Conservation (phyloP, 139 green algal genomes). For the Edaphochlamys debaryana region DNA sequence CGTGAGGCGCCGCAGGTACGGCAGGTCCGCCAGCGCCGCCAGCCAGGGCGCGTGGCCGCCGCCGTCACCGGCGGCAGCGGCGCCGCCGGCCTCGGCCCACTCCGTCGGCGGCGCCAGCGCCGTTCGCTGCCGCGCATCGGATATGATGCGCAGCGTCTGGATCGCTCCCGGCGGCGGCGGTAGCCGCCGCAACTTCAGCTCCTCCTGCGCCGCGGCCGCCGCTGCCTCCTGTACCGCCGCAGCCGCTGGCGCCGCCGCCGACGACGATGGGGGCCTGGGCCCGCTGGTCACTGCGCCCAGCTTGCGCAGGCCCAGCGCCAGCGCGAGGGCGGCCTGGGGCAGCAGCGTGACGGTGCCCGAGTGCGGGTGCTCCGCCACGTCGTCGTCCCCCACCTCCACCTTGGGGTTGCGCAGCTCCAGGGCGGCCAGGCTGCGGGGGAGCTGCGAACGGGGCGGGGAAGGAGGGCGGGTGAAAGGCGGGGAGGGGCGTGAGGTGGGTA, state of each 20-base stretch:
- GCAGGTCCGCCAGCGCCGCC: neutral
- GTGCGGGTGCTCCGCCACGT: neutral
- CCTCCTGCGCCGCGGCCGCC: too few relatives aligned
- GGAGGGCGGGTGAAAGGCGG: too few relatives aligned
- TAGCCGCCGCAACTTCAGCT: too few relatives aligned
- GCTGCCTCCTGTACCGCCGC: too few relatives aligned
- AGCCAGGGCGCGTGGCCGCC: constrained; percentile 26
- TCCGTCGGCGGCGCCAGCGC: neutral
- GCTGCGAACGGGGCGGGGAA: too few relatives aligned
- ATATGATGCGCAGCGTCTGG: neutral
- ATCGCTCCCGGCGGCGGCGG: too few relatives aligned
- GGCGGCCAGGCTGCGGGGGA: neutral
- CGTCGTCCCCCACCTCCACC: constrained; percentile 7
- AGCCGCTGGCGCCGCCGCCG: too few relatives aligned
- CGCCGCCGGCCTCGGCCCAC: constrained; percentile 4
- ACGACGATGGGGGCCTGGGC: too few relatives aligned
- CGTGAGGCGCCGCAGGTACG: constrained; percentile 7
- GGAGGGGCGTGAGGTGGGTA: too few relatives aligned
- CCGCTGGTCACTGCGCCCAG: neutral
- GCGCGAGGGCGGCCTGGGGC: constrained; percentile 1
- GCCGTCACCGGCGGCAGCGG: neutral
- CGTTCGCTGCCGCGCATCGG: neutral
- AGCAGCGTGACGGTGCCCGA: neutral
- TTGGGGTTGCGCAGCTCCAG: constrained; percentile 20
- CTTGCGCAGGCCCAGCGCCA: neutral